Evolutionary conservation across 2,329 filamentous ascomycete genomes (phyloP), one percentile per base, ranked within the genome.

Genomic region (Nigrospora sphaerica): DNA sequence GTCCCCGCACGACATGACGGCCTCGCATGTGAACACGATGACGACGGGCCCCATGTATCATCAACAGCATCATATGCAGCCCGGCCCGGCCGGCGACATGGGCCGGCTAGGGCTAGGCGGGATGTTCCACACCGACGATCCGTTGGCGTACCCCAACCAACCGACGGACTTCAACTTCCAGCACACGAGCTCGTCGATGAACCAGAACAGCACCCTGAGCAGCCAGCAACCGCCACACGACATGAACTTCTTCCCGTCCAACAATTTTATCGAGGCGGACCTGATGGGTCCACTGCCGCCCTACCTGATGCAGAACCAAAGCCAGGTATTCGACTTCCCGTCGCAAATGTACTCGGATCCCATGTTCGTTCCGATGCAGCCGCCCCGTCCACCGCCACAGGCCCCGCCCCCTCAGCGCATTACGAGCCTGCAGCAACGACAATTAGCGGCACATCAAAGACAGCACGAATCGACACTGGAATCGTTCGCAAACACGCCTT

Each of bases 51-150:
- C 40, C 13, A 19, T 43, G 18, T 39, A 49, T 11, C 39, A 40
- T 10, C 42, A 36, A 28, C 23, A 33, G 12, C 38, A 38, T 10
- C 13, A 37, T 32, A 32, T 37, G 38, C 58, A 50, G 48, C 55
- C 60, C 13, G 46, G 51, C 2, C 56, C 47, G 2, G 50, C 53
- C 4, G 58, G 58, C 45, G 61, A 56, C 32, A 60, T 65, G 40
- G 77, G 19, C 16, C 23, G 42, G 16, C 32, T 44, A 17, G 42
- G 42, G 17, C 7, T 28, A 28, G 80, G 83, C 4, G 80, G 91
- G 68, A 90, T 92, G 84, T 92, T 92, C 57, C 83, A 86, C 1
- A 85, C 85, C 0, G 77, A 80, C 32, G 86, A 92, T 56, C 86
- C 87, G 0, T 85, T 92, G 52, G 85, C 83, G 0, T 93, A 92